A percentile compares a stretch with the other conserved stretches of the same genome.
Evolutionary conservation across 306 rosid genomes (phyloP).

Genomic region (Arachis hypogaea): DNA sequence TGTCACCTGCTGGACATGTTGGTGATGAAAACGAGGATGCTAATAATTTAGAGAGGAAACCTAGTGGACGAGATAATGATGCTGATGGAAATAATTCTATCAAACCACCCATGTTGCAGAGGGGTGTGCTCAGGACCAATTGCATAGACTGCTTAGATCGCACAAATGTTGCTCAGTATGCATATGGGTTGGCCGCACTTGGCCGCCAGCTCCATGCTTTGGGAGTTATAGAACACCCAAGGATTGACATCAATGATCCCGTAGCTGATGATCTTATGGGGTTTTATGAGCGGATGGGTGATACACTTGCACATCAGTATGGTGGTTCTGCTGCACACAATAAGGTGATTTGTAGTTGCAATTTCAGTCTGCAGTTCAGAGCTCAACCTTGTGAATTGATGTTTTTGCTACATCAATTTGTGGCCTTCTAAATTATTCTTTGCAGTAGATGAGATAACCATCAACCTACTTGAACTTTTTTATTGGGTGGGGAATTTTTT

Average conservation of each 20-base stretch:
- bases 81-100: constrained; percentile 44
- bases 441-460: constrained; percentile 11
- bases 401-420: constrained; percentile 25
- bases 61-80: constrained; percentile 49
- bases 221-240: constrained; percentile 69
- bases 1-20: constrained; percentile 24
- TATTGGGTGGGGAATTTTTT: not conserved
- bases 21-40: constrained; percentile 47
- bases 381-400: constrained; percentile 18
- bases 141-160: constrained; percentile 99
- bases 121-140: constrained; percentile 92
- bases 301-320: constrained; percentile 89
- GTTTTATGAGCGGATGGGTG: constrained; percentile 93
- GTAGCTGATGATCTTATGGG: constrained; percentile 84
- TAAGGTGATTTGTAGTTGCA: constrained; percentile 65
- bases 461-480: constrained; percentile 7
- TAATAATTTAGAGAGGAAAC: constrained; percentile 49
- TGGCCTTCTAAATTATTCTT: constrained; percentile 10
- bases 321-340: constrained; percentile 99
- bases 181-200: constrained; percentile 88
- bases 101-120: constrained; percentile 64
- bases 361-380: constrained; percentile 33
- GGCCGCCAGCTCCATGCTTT: constrained; percentile 78
- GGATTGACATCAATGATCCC: constrained; percentile 72
- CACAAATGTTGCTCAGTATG: constrained; percentile 97